Conservation (phyloP, 352 stramenopile species). For the Phytophthora quininea region DNA sequence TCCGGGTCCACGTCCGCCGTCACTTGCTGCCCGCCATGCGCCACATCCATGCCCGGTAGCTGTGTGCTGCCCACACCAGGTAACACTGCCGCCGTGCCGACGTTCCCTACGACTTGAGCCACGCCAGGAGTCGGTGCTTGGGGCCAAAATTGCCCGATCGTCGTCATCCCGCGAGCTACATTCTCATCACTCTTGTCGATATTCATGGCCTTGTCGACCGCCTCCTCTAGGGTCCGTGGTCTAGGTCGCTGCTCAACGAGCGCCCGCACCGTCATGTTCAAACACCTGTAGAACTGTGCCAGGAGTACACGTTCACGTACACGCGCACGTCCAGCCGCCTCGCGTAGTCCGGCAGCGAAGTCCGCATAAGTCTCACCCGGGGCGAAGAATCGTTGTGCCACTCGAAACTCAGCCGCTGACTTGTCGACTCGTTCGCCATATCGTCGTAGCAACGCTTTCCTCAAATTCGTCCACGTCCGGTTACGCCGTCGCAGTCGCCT, state of each 20-base stretch:
- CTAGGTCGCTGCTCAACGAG: background rate
- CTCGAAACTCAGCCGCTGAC: background rate
- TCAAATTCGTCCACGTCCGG: constrained; percentile 1
- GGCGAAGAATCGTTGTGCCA: constrained; percentile 1
- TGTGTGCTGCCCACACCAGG: background rate
- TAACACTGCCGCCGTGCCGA: background rate
- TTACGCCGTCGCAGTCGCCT: background rate
- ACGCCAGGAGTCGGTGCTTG: background rate
- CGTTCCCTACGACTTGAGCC: background rate
- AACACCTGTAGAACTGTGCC: background rate
- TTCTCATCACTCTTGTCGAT: background rate
- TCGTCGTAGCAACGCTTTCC: background rate
- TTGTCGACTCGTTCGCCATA: constrained; percentile 6
- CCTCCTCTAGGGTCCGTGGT: background rate
- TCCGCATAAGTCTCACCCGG: constrained; percentile 2
- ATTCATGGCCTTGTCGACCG: background rate
- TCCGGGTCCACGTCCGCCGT: background rate
- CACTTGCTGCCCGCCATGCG: background rate
- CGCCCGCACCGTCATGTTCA: background rate
- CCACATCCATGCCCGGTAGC: background rate
- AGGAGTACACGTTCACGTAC: background rate
- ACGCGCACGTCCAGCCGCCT: background rate
- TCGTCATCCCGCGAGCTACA: background rate
- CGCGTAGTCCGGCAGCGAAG: background rate
- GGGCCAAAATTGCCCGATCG: background rate